phyloP scores from a whole-genome alignment of 164 flowering plant genomes.

The Umbellularia californica region DNA sequence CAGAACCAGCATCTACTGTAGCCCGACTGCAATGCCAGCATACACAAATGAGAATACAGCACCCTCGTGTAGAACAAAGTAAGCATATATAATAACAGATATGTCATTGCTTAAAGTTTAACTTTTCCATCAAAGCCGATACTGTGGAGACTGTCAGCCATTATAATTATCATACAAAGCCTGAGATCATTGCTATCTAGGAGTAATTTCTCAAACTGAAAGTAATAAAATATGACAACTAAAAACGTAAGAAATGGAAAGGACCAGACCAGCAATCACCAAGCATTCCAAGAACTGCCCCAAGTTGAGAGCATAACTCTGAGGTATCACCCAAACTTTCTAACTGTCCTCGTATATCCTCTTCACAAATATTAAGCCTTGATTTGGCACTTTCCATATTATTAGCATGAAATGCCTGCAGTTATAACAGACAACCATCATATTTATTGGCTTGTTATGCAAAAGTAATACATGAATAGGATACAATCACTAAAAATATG shows the following conservation, averaged over 20 bases:
- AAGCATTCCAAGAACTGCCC: constrained; percentile 96
- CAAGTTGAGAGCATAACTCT: constrained; percentile 93
- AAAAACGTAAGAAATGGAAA: constrained; percentile 3
- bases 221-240: not conserved
- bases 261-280: constrained; percentile 89
- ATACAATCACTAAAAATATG: not conserved
- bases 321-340: constrained; percentile 55
- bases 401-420: constrained; percentile 86
- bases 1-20: constrained; percentile 63
- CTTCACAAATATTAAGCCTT: constrained; percentile 75
- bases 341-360: constrained; percentile 77
- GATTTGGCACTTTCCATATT: constrained; percentile 92
- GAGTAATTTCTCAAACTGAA: not conserved
- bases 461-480: not conserved
- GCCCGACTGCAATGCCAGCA: constrained; percentile 63
- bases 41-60: not conserved
- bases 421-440: constrained; percentile 6
- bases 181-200: not conserved
- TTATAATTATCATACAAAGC: not conserved
- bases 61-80: not conserved
- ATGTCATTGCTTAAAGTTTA: not conserved
- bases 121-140: not conserved
- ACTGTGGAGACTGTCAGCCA: too few relatives aligned
- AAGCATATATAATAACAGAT: not conserved
- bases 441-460: not conserved